A percentile compares a stretch with the other conserved stretches of the same genome.
Evolutionary conservation across 768 basidiomycete species (phyloP).

Genomic region (Pulveroboletus sp.): DNA sequence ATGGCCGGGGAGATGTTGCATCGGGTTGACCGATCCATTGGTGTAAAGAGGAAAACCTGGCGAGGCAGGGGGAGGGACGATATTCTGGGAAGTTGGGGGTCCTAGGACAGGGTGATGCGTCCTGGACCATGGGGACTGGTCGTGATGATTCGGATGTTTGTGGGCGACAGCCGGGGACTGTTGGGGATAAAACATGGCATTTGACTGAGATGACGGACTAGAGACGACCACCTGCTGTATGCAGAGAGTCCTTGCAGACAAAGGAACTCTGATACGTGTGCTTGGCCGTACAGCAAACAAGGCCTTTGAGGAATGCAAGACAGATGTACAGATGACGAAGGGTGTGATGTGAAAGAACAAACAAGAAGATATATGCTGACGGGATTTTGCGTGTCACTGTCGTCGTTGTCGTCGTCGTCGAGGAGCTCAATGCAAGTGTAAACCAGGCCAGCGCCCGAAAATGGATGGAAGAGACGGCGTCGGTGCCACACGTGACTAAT

Average conservation of each 20-base stretch:
- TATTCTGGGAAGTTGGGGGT: conserved; percentile 37
- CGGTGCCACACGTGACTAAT: conserved; percentile 19
- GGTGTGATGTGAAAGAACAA: background rate
- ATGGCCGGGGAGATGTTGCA: conserved; percentile 60
- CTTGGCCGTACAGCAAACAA: conserved; percentile 3
- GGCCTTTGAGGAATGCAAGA: background rate
- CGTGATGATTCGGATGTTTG: conserved; percentile 71
- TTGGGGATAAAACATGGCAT: conserved; percentile 80
- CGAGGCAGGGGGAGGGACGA: conserved; percentile 63
- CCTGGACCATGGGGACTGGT: conserved; percentile 69
- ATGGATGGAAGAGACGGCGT: conserved; percentile 7
- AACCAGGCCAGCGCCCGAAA: conserved; percentile 28
- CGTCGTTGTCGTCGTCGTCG: conserved; percentile 14
- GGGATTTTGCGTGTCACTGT: conserved; percentile 11
- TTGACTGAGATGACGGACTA: conserved; percentile 19
- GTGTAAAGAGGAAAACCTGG: conserved; percentile 75
- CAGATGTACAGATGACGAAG: conserved; percentile 11
- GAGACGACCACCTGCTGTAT: conserved; percentile 1
- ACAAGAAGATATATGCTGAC: conserved; percentile 15
- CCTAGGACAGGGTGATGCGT: conserved; percentile 54
- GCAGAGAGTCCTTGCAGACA: conserved; percentile 8
- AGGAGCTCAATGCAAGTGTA: conserved; percentile 14
- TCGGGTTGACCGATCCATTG: conserved; percentile 56
- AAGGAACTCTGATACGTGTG: conserved; percentile 6
- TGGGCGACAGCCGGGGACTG: conserved; percentile 78